Evolutionary conservation across 2,329 filamentous ascomycete species (phyloP), one percentile per base, ranked within the genome.

Genomic region (Fusarium udum): DNA sequence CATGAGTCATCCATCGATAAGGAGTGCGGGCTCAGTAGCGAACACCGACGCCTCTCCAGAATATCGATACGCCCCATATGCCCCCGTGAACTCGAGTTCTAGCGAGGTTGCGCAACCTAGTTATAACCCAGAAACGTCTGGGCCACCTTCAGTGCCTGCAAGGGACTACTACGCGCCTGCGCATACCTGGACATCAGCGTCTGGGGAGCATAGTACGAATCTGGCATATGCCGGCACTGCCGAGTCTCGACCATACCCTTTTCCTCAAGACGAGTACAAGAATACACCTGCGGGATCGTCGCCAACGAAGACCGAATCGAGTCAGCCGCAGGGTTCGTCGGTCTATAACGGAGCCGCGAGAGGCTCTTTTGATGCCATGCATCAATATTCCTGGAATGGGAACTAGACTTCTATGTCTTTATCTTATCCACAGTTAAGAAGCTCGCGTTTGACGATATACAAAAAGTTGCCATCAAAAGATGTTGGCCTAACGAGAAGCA

Each of bases 341-440:
- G 77, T 82, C 31, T 87, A 87, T 64, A 82, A 77, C 32, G 80
- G 80, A 46, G 80, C 79, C 18, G 73, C 81, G 36, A 79, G 84
- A 51, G 83, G 83, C 24, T 87, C 87, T 20, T 87, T 86, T 65
- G 85, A 86, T 61, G 82, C 81, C 55, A 83, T 89, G 79, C 86
- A 84, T 77, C 86, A 89, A 77, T 90, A 90, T 78, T 88, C 87
- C 37, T 90, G 88, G 88, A 88, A 85, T 72, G 82, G 84, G 58
- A 87, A 85, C 63, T 88, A 80, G 72, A 59, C 62, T 46, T 71
- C 32, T 40, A 59, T 55, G 56, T 61, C 49, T 42, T 42, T 48
- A 37, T n/a, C 40, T 64, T 52, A 20, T 56, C 46, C 45, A 42
- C 26, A 63, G 57, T 66, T 49, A 40, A 59, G 61, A 73, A 73